These are phyloP conservation scores for Garcia nutans DNA, from an alignment of 345 rosid genomes.

Conservation along the genomic window DNA sequence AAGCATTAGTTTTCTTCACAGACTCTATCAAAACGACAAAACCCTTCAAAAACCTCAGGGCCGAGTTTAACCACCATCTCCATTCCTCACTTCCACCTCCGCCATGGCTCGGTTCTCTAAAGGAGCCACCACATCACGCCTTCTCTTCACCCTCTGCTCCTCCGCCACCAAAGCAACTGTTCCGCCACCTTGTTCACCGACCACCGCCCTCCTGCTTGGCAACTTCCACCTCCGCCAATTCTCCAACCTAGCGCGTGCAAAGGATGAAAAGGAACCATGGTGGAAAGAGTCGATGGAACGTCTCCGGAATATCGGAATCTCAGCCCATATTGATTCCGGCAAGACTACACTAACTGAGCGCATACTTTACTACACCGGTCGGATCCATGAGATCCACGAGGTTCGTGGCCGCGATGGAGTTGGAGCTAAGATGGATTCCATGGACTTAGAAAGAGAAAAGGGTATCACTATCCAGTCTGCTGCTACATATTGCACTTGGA, in stretches of 20 bases:
- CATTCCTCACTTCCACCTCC: not conserved
- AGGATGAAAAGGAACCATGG: constrained; percentile 82
- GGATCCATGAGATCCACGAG: constrained; percentile 98
- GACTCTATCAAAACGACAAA: not conserved
- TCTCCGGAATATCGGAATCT: constrained; percentile 92
- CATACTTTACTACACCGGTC: constrained; percentile 81
- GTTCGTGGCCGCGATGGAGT: constrained; percentile 96
- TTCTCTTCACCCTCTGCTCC: constrained; percentile 18
- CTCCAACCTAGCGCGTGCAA: constrained; percentile 71
- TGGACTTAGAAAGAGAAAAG: constrained; percentile 98
- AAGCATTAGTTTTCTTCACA: not conserved
- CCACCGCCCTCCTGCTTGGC: constrained; percentile 57
- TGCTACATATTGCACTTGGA: constrained; percentile 97
- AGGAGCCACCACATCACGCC: constrained; percentile 21
- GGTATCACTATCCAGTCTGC: constrained; percentile 99
- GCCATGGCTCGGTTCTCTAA: constrained; percentile 28
- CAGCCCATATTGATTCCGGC: constrained; percentile 97
- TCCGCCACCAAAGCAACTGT: not conserved
- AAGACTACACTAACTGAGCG: constrained; percentile 97
- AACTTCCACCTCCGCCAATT: constrained; percentile 57
- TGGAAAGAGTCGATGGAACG: constrained; percentile 97
- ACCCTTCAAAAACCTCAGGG: not conserved
- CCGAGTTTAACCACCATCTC: constrained; percentile 1
- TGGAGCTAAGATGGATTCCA: constrained; percentile 99
- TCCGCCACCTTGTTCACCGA: constrained; percentile 36